Evolutionary conservation across 2,329 filamentous ascomycete species (phyloP).

Genomic region (Pyrenochaeta sp.): DNA sequence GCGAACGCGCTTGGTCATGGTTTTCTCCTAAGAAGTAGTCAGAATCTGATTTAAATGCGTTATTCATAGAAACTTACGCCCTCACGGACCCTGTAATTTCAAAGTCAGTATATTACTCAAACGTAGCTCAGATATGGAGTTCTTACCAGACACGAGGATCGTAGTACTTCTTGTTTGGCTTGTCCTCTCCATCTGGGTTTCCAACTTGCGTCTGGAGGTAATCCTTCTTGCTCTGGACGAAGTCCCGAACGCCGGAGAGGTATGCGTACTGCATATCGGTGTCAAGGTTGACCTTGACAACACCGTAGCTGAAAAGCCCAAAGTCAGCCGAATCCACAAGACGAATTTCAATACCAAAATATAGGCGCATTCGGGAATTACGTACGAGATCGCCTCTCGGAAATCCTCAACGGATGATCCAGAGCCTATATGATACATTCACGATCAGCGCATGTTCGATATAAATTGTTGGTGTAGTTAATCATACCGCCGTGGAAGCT

Average conservation of each 20-base stretch:
- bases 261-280: constrained; percentile 95
- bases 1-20: constrained; percentile 72
- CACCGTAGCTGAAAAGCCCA: constrained; percentile 69
- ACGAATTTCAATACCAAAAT: too few species aligned
- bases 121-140: neutral
- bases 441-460: too few species aligned
- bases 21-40: constrained; percentile 69
- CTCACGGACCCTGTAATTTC: constrained; percentile 93
- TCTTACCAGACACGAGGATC: neutral
- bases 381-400: constrained; percentile 50
- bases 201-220: constrained; percentile 88
- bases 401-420: constrained; percentile 86
- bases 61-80: constrained; percentile 60
- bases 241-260: constrained; percentile 91
- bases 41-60: too few species aligned
- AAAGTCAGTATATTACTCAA: neutral
- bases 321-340: neutral
- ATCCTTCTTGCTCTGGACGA: constrained; percentile 86
- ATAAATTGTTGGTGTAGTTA: too few species aligned
- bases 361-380: too few species aligned
- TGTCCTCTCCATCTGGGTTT: constrained; percentile 94
- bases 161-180: constrained; percentile 94
- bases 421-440: too few species aligned
- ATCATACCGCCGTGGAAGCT: constrained; percentile 83
- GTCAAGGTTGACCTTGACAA: constrained; percentile 99